A percentile compares a stretch with the other conserved stretches of the same genome.
phyloP scores from a whole-genome alignment of 345 rosid species.

The Carallia pectinifolia region DNA sequence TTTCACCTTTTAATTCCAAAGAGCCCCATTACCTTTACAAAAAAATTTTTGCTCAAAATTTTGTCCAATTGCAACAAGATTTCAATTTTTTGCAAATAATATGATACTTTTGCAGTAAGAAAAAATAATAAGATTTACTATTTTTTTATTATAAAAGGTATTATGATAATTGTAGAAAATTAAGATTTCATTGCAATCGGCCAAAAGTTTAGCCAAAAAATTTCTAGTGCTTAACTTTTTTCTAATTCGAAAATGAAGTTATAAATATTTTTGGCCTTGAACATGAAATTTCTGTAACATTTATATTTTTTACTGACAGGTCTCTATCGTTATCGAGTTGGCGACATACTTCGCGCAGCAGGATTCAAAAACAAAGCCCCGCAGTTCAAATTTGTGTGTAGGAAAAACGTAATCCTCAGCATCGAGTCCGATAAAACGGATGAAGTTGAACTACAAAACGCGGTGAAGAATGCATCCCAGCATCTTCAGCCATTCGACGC shows the following conservation, averaged over 20 bases:
- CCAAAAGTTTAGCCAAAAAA: too few relatives aligned
- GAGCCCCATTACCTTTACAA: too few relatives aligned
- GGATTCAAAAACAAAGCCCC: constrained; percentile 29
- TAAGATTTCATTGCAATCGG: too few relatives aligned
- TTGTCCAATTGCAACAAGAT: too few relatives aligned
- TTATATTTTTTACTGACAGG: constrained; percentile 2
- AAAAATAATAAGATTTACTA: too few relatives aligned
- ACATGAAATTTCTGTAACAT: background rate
- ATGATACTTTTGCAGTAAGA: too few relatives aligned
- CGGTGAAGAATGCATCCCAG: constrained; percentile 12
- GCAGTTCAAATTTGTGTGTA: constrained; percentile 19
- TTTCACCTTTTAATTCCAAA: background rate
- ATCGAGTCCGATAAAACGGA: constrained; percentile 18
- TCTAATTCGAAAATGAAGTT: too few relatives aligned
- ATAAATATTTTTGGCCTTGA: background rate
- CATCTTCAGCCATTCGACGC: constrained; percentile 9
- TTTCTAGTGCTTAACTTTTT: too few relatives aligned
- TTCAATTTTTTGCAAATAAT: too few relatives aligned
- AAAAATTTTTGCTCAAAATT: too few relatives aligned
- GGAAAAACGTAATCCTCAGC: constrained; percentile 13
- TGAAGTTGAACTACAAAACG: constrained; percentile 19
- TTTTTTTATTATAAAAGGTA: too few relatives aligned
- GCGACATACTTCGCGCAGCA: constrained; percentile 19
- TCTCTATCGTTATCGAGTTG: constrained; percentile 24
- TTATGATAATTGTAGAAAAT: too few relatives aligned